Percentiles rank a stretch among this genome's conserved stretches.
Conservation (phyloP, 352 stramenopile species). For the Thraustochytrium aureum region DNA sequence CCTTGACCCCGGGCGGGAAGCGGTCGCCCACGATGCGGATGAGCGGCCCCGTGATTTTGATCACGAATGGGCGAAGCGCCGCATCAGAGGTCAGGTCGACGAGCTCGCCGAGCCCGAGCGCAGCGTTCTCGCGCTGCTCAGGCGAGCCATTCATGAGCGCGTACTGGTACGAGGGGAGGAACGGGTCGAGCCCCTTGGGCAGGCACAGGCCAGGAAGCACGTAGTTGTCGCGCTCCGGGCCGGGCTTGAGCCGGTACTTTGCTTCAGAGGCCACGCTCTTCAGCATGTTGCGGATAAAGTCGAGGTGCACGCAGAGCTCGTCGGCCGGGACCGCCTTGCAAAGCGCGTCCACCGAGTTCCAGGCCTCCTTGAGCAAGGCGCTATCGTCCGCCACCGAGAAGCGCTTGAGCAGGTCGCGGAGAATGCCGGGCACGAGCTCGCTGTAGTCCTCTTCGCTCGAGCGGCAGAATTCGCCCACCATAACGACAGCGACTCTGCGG, state of each 20-base stretch:
- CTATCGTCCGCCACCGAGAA: slow-evolving; percentile 77
- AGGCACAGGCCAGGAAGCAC: slow-evolving; percentile 63
- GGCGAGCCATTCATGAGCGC: slow-evolving; percentile 93
- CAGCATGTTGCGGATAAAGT: slow-evolving; percentile 96
- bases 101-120: slow-evolving; percentile 93
- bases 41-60: slow-evolving; percentile 89
- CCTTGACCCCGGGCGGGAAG: slow-evolving; percentile 97
- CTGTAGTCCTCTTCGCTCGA: slow-evolving; percentile 81
- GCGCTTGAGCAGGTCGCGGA: slow-evolving; percentile 93
- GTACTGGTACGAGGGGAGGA: slow-evolving; percentile 96
- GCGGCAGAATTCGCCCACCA: slow-evolving; percentile 82
- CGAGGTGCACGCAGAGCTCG: slow-evolving; percentile 87
- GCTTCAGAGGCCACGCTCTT: slow-evolving; percentile 80
- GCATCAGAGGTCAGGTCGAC: slow-evolving; percentile 83
- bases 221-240: slow-evolving; percentile 21
- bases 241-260: slow-evolving; percentile 10
- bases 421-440: slow-evolving; percentile 90
- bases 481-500: slow-evolving; percentile 82
- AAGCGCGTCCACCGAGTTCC: slow-evolving; percentile 81
- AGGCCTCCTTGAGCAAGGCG: slow-evolving; percentile 80
- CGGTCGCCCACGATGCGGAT: slow-evolving; percentile 99
- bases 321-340: slow-evolving; percentile 87
- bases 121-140: slow-evolving; percentile 81
- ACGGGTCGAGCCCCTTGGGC: slow-evolving; percentile 87
- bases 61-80: slow-evolving; percentile 94